Evolutionary conservation across 1,139 yeast species (phyloP).

Genomic region (Sugiyamaella japonica): DNA sequence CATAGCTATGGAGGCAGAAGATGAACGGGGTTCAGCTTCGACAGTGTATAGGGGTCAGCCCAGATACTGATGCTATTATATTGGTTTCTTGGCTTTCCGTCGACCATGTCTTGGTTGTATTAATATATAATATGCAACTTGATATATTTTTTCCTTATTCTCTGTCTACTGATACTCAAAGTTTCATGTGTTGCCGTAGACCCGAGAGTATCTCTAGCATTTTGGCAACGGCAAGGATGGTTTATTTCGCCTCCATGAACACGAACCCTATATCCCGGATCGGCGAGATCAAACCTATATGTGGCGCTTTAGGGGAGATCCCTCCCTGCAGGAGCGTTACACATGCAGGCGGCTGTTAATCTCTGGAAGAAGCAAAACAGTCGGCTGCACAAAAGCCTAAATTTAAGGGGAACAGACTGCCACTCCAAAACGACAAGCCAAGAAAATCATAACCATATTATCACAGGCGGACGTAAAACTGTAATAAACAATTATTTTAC

Average conservation of each 20-base stretch:
- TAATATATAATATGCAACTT: too few species aligned
- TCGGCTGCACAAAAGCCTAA: not conserved
- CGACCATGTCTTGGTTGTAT: too few species aligned
- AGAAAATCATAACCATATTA: too few species aligned
- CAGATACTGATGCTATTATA: not conserved
- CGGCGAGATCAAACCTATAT: not conserved
- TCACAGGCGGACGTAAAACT: too few species aligned
- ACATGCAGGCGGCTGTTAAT: not conserved
- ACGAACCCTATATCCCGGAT: not conserved
- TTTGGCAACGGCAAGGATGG: too few species aligned
- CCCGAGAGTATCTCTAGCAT: too few species aligned
- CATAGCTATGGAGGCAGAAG: constrained; percentile 10
- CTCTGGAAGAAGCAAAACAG: not conserved
- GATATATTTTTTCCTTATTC: too few species aligned
- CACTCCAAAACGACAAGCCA: too few species aligned
- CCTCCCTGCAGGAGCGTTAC: not conserved
- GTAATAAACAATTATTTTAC: too few species aligned
- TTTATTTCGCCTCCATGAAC: not conserved
- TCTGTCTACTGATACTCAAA: too few species aligned
- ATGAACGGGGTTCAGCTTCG: not conserved
- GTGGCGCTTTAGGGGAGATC: not conserved
- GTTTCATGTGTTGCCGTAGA: too few species aligned
- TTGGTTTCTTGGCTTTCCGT: too few species aligned
- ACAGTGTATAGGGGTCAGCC: constrained; percentile 1
- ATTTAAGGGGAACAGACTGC: not conserved